Percentiles rank a stretch among this genome's conserved stretches.
Conservation (phyloP, 805 yeast species). For the Candida sanyiensis region DNA sequence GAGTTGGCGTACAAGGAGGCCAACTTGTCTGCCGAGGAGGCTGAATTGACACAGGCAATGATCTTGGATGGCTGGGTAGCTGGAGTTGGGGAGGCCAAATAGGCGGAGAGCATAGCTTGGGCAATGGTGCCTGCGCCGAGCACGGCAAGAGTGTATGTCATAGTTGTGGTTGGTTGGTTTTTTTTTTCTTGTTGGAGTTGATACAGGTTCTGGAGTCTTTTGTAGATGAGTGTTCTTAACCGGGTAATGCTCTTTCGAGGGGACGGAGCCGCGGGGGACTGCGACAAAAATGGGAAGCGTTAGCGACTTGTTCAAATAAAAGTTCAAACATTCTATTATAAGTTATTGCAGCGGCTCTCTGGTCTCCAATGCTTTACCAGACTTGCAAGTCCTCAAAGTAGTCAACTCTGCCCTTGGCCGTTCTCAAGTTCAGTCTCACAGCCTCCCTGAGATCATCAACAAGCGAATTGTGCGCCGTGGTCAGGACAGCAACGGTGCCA, state of each 20-base stretch:
- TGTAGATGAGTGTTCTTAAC: no score
- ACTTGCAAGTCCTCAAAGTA: conserved; percentile 52
- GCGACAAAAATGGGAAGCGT: no score
- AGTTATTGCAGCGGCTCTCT: no score
- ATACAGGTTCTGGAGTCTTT: no score
- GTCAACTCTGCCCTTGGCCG: conserved; percentile 40
- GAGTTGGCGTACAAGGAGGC: conserved; percentile 36
- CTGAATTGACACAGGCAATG: conserved; percentile 69
- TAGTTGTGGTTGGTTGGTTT: background rate
- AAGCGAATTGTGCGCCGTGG: conserved; percentile 51
- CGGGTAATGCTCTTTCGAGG: no score
- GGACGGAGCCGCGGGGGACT: no score
- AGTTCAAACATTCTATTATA: no score
- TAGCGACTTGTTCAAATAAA: no score
- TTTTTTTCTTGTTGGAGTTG: background rate
- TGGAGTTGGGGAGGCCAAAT: conserved; percentile 41
- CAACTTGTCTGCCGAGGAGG: conserved; percentile 45
- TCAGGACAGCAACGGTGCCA: conserved; percentile 40
- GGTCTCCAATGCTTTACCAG: conserved; percentile 47
- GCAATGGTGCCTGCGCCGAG: conserved; percentile 97
- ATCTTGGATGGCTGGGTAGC: conserved; percentile 59
- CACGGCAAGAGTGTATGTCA: conserved; percentile 57
- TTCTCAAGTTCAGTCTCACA: conserved; percentile 32
- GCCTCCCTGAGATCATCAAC: conserved; percentile 47
- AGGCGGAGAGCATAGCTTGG: conserved; percentile 82